Conservation (phyloP, 1,284 basidiomycete genomes). For the Marasmius oreades region DNA sequence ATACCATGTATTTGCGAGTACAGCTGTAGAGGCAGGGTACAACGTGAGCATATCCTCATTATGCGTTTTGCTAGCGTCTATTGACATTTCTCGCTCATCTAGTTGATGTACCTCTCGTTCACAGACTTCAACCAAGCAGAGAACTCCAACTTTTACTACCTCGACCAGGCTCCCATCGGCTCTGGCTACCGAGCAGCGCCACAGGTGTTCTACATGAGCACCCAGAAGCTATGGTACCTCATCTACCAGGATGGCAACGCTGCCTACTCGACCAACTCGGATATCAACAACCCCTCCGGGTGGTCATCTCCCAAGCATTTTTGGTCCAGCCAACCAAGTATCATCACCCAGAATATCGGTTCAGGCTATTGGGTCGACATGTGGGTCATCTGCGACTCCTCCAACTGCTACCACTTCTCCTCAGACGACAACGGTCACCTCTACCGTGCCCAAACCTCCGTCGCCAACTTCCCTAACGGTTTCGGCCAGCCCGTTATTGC, state of each 20-base stretch:
- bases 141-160: slow-evolving; percentile 6
- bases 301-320: slow-evolving; percentile 8
- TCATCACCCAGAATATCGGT: slow-evolving; percentile 7
- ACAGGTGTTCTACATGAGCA: slow-evolving; percentile 9
- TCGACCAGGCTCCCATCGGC: slow-evolving; percentile 7
- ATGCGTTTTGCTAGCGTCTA: not conserved
- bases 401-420: slow-evolving; percentile 10
- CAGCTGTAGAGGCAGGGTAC: slow-evolving; percentile 1
- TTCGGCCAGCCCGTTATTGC: slow-evolving; percentile 9
- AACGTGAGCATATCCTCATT: not conserved
- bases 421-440: slow-evolving; percentile 11
- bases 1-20: slow-evolving; percentile 10
- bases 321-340: slow-evolving; percentile 1
- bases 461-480: slow-evolving; percentile 12
- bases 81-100: not conserved
- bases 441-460: slow-evolving; percentile 10
- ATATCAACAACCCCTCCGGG: slow-evolving; percentile 8
- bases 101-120: slow-evolving; percentile 5
- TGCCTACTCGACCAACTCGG: slow-evolving; percentile 8
- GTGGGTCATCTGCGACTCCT: slow-evolving; percentile 11
- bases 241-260: slow-evolving; percentile 10
- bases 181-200: slow-evolving; percentile 10
- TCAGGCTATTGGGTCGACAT: slow-evolving; percentile 10
- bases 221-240: slow-evolving; percentile 9
- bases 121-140: slow-evolving; percentile 7